Conservation (phyloP, 768 basidiomycete species). For the Agaricus subrufescens region DNA sequence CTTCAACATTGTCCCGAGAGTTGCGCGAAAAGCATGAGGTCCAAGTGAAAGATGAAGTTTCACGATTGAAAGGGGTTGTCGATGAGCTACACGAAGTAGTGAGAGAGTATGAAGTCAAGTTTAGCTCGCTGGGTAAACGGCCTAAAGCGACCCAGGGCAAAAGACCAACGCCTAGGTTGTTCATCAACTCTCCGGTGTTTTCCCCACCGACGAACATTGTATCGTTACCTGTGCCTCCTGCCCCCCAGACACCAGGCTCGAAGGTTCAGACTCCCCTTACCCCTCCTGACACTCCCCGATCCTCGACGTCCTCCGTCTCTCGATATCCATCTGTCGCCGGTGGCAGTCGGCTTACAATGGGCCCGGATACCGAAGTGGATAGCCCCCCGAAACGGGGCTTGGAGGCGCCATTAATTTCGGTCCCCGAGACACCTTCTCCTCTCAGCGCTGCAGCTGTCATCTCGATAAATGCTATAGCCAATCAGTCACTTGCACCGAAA, state of each 20-base stretch:
- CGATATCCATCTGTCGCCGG: background rate
- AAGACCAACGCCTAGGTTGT: background rate
- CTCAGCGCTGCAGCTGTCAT: slow-evolving; percentile 1
- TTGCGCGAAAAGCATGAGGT: slow-evolving; percentile 40
- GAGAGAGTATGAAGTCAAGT: slow-evolving; percentile 4
- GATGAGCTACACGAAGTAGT: slow-evolving; percentile 35
- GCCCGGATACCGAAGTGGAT: background rate
- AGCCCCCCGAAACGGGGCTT: too few relatives aligned
- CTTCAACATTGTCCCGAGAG: slow-evolving; percentile 61
- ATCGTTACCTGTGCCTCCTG: background rate
- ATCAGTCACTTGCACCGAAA: slow-evolving; percentile 1
- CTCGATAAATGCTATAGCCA: slow-evolving; percentile 4
- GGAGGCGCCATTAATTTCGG: background rate
- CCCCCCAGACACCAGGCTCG: background rate
- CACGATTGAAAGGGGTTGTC: slow-evolving; percentile 44
- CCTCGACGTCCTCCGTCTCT: slow-evolving; percentile 5
- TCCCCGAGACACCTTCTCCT: background rate
- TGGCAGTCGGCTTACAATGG: background rate
- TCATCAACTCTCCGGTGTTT: slow-evolving; percentile 3
- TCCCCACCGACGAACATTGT: background rate
- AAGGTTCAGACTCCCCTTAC: slow-evolving; percentile 28
- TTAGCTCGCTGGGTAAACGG: slow-evolving; percentile 3
- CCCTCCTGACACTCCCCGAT: slow-evolving; percentile 27
- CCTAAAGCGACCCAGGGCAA: background rate
- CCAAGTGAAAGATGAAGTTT: slow-evolving; percentile 35